Conservation (phyloP, 169 alveolate genomes). For the Cytauxzoon felis region DNA sequence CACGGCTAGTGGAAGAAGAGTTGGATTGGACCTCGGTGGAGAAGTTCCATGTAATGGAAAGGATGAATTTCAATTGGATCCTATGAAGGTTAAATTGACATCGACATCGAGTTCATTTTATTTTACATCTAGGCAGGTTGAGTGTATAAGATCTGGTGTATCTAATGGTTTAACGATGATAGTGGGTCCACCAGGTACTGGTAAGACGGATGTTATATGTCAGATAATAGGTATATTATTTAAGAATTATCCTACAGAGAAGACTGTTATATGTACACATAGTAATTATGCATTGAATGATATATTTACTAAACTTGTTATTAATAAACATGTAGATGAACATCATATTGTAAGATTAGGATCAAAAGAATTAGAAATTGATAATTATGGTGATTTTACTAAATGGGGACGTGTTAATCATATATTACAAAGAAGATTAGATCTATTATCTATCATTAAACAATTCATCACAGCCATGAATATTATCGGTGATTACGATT, state of each 20-base stretch:
- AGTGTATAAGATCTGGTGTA: constrained; percentile 85
- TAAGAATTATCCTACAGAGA: constrained; percentile 82
- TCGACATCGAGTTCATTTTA: too few species aligned
- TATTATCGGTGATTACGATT: constrained; percentile 59
- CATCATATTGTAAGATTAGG: constrained; percentile 89
- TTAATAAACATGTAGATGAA: constrained; percentile 83
- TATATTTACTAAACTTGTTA: constrained; percentile 83
- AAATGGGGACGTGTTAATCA: constrained; percentile 85
- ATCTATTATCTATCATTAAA: constrained; percentile 63
- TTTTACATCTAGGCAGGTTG: constrained; percentile 80
- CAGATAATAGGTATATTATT: constrained; percentile 86
- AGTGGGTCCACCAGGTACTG: constrained; percentile 93
- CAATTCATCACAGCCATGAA: constrained; percentile 51
- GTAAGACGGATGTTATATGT: constrained; percentile 88
- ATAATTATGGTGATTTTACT: constrained; percentile 69
- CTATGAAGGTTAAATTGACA: too few species aligned
- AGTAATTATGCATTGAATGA: constrained; percentile 88
- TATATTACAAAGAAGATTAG: constrained; percentile 75
- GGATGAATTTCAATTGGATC: too few species aligned
- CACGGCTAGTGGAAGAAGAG: too few species aligned
- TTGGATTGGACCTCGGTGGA: too few species aligned
- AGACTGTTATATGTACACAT: constrained; percentile 83
- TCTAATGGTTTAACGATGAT: constrained; percentile 86
- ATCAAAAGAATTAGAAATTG: constrained; percentile 82
- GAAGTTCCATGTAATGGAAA: too few species aligned